Percentiles rank a stretch among this genome's conserved stretches.
Evolutionary conservation across 768 basidiomycete genomes (phyloP).

Genomic region (Symmetrospora coprosmae): DNA sequence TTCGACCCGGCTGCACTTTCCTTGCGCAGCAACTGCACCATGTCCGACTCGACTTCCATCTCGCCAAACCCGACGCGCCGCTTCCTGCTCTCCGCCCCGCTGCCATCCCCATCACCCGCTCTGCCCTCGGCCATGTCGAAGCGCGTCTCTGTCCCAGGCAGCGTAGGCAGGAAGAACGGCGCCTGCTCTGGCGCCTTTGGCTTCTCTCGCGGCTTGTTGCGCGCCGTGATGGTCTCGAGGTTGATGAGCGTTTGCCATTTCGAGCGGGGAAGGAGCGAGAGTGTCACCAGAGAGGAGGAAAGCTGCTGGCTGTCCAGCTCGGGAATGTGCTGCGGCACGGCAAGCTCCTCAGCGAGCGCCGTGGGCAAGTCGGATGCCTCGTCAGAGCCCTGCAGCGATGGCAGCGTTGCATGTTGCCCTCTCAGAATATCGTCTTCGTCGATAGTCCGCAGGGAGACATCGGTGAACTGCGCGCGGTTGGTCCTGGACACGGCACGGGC

Average conservation of each 20-base stretch:
- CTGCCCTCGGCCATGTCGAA: slow-evolving; percentile 48
- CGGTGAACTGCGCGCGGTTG: slow-evolving; percentile 83
- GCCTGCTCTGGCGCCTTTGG: slow-evolving; percentile 90
- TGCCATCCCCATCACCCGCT: slow-evolving; percentile 38
- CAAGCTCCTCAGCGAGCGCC: not conserved
- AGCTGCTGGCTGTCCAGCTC: slow-evolving; percentile 45
- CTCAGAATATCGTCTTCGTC: slow-evolving; percentile 53
- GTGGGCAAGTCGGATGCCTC: slow-evolving; percentile 36
- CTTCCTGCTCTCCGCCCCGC: slow-evolving; percentile 42
- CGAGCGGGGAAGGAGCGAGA: slow-evolving; percentile 78
- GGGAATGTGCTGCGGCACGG: slow-evolving; percentile 32
- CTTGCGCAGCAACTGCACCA: slow-evolving; percentile 50
- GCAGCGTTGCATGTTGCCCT: slow-evolving; percentile 48
- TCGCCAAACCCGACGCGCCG: slow-evolving; percentile 43
- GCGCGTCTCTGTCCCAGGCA: slow-evolving; percentile 70
- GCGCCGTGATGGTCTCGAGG: slow-evolving; percentile 85
- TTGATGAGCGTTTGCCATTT: slow-evolving; percentile 96
- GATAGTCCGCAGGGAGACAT: slow-evolving; percentile 68
- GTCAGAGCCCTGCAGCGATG: slow-evolving; percentile 71
- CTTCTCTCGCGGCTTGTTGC: slow-evolving; percentile 91
- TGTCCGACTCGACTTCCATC: slow-evolving; percentile 51
- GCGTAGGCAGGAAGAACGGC: slow-evolving; percentile 89
- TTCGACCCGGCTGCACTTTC: slow-evolving; percentile 44
- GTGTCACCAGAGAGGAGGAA: slow-evolving; percentile 76
- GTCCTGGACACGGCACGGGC: slow-evolving; percentile 47